phyloP scores from a whole-genome alignment of 108 stramenopile genomes.

The Discostella pseudostelligera region DNA sequence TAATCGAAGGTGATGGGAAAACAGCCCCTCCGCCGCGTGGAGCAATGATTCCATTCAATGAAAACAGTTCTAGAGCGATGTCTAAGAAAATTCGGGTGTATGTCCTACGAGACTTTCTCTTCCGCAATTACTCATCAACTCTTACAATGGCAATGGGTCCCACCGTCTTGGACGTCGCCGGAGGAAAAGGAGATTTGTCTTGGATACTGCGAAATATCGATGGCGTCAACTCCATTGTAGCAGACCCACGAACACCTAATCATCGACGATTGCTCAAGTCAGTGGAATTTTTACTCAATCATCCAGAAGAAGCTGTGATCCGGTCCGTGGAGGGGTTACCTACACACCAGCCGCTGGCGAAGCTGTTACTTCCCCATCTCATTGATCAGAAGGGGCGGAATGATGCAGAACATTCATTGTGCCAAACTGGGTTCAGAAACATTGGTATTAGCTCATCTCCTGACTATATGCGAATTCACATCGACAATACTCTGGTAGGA shows the following conservation, averaged over 20 bases:
- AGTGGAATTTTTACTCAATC: constrained; percentile 43
- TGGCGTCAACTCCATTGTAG: constrained; percentile 57
- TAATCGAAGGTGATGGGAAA: background rate
- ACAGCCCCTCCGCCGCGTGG: background rate
- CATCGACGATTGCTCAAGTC: constrained; percentile 51
- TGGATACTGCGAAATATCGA: constrained; percentile 66
- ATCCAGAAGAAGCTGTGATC: constrained; percentile 59
- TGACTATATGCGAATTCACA: constrained; percentile 52
- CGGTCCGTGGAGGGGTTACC: constrained; percentile 50
- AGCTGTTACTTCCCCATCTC: constrained; percentile 28
- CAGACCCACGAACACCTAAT: constrained; percentile 66
- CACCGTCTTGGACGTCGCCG: constrained; percentile 77
- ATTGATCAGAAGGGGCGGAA: background rate
- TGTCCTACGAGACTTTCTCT: constrained; percentile 63
- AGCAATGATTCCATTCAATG: constrained; percentile 12
- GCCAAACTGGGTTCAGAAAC: background rate
- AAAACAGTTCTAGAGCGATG: constrained; percentile 48
- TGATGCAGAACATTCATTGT: no score
- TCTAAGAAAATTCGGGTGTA: constrained; percentile 71
- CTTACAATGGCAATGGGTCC: background rate
- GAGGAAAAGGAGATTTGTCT: constrained; percentile 81
- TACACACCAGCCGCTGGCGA: constrained; percentile 69
- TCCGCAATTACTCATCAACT: constrained; percentile 27
- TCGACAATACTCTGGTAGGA: constrained; percentile 54
- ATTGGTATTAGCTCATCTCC: constrained; percentile 23